These are phyloP conservation scores for Lasiodiplodia theobromae DNA, from an alignment of 2,329 filamentous ascomycete species.

Conservation along the genomic window DNA sequence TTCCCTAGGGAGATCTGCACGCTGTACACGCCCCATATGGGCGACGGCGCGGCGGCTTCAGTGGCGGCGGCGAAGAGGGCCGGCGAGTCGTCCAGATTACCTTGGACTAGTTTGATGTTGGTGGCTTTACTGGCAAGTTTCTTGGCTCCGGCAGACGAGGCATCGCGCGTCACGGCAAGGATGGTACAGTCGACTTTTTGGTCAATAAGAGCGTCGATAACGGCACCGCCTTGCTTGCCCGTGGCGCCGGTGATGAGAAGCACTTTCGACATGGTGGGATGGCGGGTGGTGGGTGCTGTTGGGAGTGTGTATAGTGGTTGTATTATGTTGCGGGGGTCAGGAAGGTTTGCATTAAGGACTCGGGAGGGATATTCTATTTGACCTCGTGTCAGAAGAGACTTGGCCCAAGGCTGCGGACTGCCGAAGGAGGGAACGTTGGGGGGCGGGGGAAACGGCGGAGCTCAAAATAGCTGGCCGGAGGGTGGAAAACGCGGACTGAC, in stretches of 20 bases:
- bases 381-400: neutral
- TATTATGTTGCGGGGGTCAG: neutral
- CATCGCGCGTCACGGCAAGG: slow-evolving; percentile 67
- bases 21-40: slow-evolving; percentile 68
- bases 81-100: slow-evolving; percentile 61
- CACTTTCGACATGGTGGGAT: slow-evolving; percentile 43
- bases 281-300: neutral
- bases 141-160: slow-evolving; percentile 59
- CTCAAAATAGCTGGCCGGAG: neutral
- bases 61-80: slow-evolving; percentile 59
- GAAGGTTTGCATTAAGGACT: neutral
- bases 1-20: slow-evolving; percentile 62
- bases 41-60: slow-evolving; percentile 39
- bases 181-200: slow-evolving; percentile 54
- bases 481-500: neutral
- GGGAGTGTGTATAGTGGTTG: neutral
- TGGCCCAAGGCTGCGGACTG: neutral
- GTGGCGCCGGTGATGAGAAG: slow-evolving; percentile 56
- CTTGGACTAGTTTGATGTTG: slow-evolving; percentile 63
- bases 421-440: neutral
- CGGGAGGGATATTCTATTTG: slow-evolving; percentile 13
- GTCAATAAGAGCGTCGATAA: slow-evolving; percentile 51
- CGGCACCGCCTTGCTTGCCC: slow-evolving; percentile 56
- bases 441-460: neutral
- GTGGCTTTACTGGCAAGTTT: slow-evolving; percentile 54